These are phyloP conservation scores for Rhodotorula paludigena DNA, from an alignment of 768 basidiomycete genomes.

Conservation along the genomic window DNA sequence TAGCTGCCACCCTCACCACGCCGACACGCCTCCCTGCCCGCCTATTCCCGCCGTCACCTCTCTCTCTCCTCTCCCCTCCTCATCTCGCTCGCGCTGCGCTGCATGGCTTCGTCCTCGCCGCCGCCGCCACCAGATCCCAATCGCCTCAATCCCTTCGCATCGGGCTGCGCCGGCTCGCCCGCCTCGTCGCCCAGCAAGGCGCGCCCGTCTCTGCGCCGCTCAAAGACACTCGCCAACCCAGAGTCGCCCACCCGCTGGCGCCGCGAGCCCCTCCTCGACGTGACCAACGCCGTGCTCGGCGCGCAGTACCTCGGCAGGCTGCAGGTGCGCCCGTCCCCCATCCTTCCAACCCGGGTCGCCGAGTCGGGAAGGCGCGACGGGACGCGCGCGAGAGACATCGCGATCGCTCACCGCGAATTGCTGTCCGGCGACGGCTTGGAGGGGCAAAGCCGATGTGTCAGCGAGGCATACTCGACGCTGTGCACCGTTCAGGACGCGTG, in stretches of 20 bases:
- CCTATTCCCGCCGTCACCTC: background rate
- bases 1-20: background rate
- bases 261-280: conserved; percentile 23
- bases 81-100: background rate
- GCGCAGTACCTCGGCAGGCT: background rate
- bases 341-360: too few relatives aligned
- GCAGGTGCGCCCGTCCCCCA: background rate
- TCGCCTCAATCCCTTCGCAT: conserved; percentile 4
- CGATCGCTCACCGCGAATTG: background rate
- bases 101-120: conserved; percentile 10
- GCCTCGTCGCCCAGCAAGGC: background rate
- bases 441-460: background rate
- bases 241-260: conserved; percentile 23
- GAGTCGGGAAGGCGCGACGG: background rate
- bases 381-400: background rate
- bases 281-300: conserved; percentile 24
- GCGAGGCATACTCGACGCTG: background rate
- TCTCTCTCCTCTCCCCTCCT: background rate
- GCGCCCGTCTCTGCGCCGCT: conserved; percentile 3
- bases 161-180: background rate
- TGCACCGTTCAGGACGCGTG: too few relatives aligned
- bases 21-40: background rate
- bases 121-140: conserved; percentile 19
- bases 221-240: conserved; percentile 26
- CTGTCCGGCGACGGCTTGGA: background rate